These are phyloP conservation scores for Aureobasidium sp. DNA, from an alignment of 2,329 filamentous ascomycete genomes.

Conservation along the genomic window DNA sequence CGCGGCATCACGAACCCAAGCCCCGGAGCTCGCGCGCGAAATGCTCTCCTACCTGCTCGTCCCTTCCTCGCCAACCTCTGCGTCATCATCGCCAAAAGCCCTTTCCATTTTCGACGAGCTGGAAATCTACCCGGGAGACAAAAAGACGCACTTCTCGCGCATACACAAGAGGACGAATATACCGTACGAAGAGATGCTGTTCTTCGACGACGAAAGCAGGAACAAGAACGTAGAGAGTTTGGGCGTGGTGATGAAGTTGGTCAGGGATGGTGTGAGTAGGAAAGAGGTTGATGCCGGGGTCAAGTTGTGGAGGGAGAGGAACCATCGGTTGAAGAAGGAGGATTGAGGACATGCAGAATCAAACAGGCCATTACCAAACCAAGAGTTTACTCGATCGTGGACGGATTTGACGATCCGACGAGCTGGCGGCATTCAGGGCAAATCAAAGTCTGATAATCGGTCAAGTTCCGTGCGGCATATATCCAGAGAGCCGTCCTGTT, in stretches of 20 bases:
- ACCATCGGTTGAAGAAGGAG: slow-evolving; percentile 39
- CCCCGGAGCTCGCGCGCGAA: slow-evolving; percentile 72
- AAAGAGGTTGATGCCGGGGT: slow-evolving; percentile 74
- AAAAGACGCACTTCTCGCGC: slow-evolving; percentile 76
- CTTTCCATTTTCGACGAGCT: slow-evolving; percentile 51
- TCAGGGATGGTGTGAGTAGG: slow-evolving; percentile 70
- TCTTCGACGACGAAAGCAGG: slow-evolving; percentile 87
- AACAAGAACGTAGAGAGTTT: slow-evolving; percentile 76
- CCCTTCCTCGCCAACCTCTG: slow-evolving; percentile 40
- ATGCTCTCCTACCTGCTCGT: slow-evolving; percentile 70
- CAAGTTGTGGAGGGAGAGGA: slow-evolving; percentile 69
- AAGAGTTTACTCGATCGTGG: no score
- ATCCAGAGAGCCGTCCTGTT: no score
- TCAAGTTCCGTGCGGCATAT: no score
- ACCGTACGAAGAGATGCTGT: slow-evolving; percentile 76
- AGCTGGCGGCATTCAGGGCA: no score
- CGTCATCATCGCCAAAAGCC: slow-evolving; percentile 23
- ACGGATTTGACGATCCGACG: no score
- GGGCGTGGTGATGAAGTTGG: slow-evolving; percentile 77
- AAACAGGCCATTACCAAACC: no score
- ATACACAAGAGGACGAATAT: slow-evolving; percentile 66
- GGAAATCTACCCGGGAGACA: slow-evolving; percentile 65
- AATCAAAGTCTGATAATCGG: no score
- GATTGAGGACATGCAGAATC: no score
- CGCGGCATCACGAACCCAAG: slow-evolving; percentile 72